A percentile compares a stretch with the other conserved stretches of the same genome.
These are phyloP conservation scores for Acanthamoeba triangularis DNA, from an alignment of 208 protist species.

Conservation along the genomic window DNA sequence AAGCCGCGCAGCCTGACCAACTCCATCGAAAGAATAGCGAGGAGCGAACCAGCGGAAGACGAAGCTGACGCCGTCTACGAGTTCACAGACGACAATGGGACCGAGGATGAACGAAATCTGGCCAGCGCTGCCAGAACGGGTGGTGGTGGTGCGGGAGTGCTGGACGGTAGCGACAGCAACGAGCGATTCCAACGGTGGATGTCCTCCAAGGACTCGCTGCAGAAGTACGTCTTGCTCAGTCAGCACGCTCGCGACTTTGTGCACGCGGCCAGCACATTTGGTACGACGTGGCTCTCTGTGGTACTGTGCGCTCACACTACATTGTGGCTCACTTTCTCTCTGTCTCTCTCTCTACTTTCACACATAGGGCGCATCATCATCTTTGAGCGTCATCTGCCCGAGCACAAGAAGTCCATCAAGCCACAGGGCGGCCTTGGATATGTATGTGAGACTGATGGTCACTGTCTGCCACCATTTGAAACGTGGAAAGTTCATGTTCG, in stretches of 20 bases:
- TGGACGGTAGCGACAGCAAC: neutral
- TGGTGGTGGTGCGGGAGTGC: too few species aligned
- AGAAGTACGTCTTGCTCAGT: slow-evolving; percentile 36
- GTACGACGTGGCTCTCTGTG: neutral
- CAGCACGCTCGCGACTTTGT: slow-evolving; percentile 63
- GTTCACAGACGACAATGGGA: neutral
- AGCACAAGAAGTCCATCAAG: slow-evolving; percentile 43
- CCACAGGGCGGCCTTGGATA: slow-evolving; percentile 1
- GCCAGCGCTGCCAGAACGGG: too few species aligned
- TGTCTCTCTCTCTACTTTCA: too few species aligned
- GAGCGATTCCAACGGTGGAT: slow-evolving; percentile 57
- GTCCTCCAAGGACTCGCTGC: slow-evolving; percentile 11
- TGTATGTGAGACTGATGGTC: neutral
- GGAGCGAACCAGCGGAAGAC: neutral
- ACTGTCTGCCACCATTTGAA: too few species aligned
- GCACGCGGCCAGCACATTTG: slow-evolving; percentile 36
- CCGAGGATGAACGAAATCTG: too few species aligned
- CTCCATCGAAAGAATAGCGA: neutral
- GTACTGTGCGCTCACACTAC: neutral
- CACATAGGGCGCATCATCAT: slow-evolving; percentile 51
- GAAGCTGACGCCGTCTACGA: neutral
- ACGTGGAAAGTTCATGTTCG: too few species aligned
- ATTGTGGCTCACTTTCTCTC: neutral
- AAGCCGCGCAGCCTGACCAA: neutral
- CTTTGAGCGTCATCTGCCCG: slow-evolving; percentile 23